phyloP scores from a whole-genome alignment of 2,329 filamentous ascomycete species.

The Rachicladosporium sp. region DNA sequence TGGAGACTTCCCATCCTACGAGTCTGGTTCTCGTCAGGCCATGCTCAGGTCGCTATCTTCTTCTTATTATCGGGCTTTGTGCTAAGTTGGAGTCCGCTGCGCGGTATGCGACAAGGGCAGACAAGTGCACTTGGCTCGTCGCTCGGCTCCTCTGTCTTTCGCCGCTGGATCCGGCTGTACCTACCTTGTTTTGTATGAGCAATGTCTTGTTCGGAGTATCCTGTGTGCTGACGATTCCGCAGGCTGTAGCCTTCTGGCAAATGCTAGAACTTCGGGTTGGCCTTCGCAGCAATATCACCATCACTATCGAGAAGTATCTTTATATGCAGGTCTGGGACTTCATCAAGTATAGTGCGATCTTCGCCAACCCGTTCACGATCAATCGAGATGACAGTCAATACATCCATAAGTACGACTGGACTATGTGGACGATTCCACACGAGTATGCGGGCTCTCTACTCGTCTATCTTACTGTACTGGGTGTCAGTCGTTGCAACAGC shows the following conservation, averaged over 20 bases:
- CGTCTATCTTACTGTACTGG: constrained; percentile 8
- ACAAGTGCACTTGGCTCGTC: constrained; percentile 2
- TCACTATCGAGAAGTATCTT: constrained; percentile 2
- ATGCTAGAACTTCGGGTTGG: constrained; percentile 6
- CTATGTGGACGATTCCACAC: constrained; percentile 7
- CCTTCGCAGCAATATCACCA: constrained; percentile 1
- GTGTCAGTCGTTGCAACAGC: neutral
- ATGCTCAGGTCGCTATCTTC: constrained; percentile 9
- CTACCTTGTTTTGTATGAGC: constrained; percentile 5
- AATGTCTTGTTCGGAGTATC: too few species aligned
- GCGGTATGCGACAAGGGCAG: constrained; percentile 2
- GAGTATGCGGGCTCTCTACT: constrained; percentile 12
- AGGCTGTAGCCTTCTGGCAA: constrained; percentile 6
- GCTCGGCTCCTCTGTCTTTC: constrained; percentile 6
- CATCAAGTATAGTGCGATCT: constrained; percentile 3
- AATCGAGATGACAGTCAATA: constrained; percentile 3
- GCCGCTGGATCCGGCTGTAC: constrained; percentile 8
- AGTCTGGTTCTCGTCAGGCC: constrained; percentile 7
- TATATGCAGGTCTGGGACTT: constrained; percentile 8
- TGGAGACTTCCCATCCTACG: constrained; percentile 11
- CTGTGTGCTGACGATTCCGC: too few species aligned
- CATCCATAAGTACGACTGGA: constrained; percentile 3
- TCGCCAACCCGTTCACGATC: constrained; percentile 10
- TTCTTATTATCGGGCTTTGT: constrained; percentile 10
- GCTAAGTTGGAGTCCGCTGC: constrained; percentile 7